Percentiles rank a stretch among this genome's conserved stretches.
Conservation (phyloP, 345 rosid species). For the Gossypium anomalum region DNA sequence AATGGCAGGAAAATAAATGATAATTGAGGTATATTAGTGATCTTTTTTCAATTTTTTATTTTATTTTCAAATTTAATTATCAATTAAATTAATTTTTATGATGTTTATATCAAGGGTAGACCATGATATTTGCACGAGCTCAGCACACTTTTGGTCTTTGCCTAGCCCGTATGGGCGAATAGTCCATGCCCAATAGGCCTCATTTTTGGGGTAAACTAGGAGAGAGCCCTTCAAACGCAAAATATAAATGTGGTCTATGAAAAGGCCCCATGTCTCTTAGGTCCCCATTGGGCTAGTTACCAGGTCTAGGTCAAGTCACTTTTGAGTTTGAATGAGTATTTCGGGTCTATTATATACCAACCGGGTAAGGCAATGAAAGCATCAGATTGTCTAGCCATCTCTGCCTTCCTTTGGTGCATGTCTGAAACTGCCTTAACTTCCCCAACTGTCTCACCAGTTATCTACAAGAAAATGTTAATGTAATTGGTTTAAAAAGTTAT, state of each 20-base stretch:
- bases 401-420: constrained; percentile 86
- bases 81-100: too few species aligned
- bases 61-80: too few species aligned
- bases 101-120: background rate
- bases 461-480: constrained; percentile 32
- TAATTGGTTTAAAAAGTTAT: too few species aligned
- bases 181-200: background rate
- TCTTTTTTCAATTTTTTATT: too few species aligned
- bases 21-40: too few species aligned
- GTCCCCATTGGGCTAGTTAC: background rate
- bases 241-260: background rate
- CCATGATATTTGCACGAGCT: background rate
- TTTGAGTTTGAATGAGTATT: background rate
- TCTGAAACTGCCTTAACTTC: constrained; percentile 78
- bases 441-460: constrained; percentile 75
- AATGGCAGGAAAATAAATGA: too few species aligned
- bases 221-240: background rate
- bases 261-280: background rate
- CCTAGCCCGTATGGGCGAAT: background rate
- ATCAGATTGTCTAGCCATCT: constrained; percentile 73
- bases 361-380: constrained; percentile 85
- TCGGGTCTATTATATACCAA: constrained; percentile 18
- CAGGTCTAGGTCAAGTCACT: too few species aligned
- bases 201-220: background rate
- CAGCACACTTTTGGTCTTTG: too few species aligned